Evolutionary conservation across 2,329 filamentous ascomycete genomes (phyloP), one percentile per base, ranked within the genome.

Genomic region (Fusarium globosum): DNA sequence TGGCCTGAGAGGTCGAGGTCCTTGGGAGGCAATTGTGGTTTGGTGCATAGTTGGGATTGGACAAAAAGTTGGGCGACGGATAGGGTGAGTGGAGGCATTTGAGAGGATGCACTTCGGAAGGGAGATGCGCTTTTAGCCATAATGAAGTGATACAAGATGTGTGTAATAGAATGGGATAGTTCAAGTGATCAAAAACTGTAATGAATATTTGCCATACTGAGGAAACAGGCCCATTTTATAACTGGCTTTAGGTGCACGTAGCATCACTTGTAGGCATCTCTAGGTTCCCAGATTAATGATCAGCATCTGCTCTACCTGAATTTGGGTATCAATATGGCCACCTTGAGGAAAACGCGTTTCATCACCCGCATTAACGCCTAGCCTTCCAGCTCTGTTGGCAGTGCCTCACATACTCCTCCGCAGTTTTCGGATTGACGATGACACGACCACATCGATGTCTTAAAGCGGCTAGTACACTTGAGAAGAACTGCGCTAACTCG

Each of bases 11-110:
- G 64, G 6, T 51, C 6, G 8, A 67, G 46, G 1, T 26, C 30
- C 2, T 21, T 36, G 3, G 53, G 55, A 6, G 41, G 21, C 2
- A 15, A 7, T 4, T 42, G 41, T 33, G 53, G 46, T 13, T 42
- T 68, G 41, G 46, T 48, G 26, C 13, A 30, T 30, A 68, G 21
- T 43, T 68, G 63, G 4, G 65, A 61, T 18, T 39, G 36, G 7
- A 68, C 3, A 1, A 68, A 39, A 8, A 61, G 28, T 4, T 36
- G 43, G 15, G 8, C 12, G 4, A 35, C 16, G 1, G 51, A 51
- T 30, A 67, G 52, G 41, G 26, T 60, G 20, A 67, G 62, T 21
- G 64, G 33, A 4, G 62, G 62, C 8, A 60, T 46, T 4, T 21
- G n/a, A 1, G 64, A 67, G 2, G 64, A 67, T 7, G 45, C 52